Evolutionary conservation across 2,329 filamentous ascomycete species (phyloP).

Genomic region (Scortechinia acanthostroma): DNA sequence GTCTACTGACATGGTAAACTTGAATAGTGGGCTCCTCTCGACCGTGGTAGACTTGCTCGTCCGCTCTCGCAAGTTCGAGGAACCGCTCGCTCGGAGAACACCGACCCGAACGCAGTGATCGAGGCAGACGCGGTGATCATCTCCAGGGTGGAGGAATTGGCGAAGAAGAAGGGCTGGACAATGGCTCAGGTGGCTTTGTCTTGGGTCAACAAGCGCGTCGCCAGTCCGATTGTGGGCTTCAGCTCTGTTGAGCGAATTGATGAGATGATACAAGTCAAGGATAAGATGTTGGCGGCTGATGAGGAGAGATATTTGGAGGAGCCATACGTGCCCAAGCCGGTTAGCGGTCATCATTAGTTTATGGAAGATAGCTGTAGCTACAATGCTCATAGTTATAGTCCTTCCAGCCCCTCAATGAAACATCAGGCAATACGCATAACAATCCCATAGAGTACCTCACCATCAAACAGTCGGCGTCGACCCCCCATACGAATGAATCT

Average conservation of each 20-base stretch:
- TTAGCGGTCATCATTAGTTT: constrained; percentile 14
- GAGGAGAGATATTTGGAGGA: constrained; percentile 45
- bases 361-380: too few relatives aligned
- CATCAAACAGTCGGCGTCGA: too few relatives aligned
- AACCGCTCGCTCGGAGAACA: too few relatives aligned
- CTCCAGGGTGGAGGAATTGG: constrained; percentile 43
- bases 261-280: constrained; percentile 32
- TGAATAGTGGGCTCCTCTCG: too few relatives aligned
- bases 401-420: constrained; percentile 2
- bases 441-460: too few relatives aligned
- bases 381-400: constrained; percentile 10
- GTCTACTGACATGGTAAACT: not conserved
- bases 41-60: too few relatives aligned
- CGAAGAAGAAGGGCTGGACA: constrained; percentile 43
- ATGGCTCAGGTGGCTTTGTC: constrained; percentile 51
- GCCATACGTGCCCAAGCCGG: constrained; percentile 35
- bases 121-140: constrained; percentile 46
- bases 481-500: too few relatives aligned
- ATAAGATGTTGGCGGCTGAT: constrained; percentile 34
- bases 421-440: too few relatives aligned
- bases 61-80: too few relatives aligned
- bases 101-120: too few relatives aligned
- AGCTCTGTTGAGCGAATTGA: constrained; percentile 40
- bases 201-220: constrained; percentile 37
- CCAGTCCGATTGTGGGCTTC: constrained; percentile 42